Evolutionary conservation across 2,329 filamentous ascomycete species (phyloP), one percentile per base, ranked within the genome.

Genomic region (Ophiognomonia clavigignenti-juglandacearum): DNA sequence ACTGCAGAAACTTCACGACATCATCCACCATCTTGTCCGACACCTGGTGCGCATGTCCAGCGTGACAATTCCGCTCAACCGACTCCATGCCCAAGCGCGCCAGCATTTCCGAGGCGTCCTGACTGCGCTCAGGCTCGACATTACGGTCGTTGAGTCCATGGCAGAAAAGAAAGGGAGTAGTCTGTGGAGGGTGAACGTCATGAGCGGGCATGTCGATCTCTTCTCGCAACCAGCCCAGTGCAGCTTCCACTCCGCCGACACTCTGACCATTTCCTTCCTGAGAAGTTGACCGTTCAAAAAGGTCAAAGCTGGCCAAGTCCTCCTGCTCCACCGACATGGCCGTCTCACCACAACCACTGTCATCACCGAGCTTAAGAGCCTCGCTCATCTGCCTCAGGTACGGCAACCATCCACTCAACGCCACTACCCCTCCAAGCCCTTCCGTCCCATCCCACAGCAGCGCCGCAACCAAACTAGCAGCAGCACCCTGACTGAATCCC

Each of bases 401-500:
- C 0, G 74, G 73, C 44, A 76, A 54, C 55, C 65, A 74, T 0
- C 71, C 71, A 46, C 70, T 70, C 66, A 77, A 68, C 0, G 67
- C 69, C 6, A 73, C 57, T 11, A 61, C 54, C 0, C 57, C 72
- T 0, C 61, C 70, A 26, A 75, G 48, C 14, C 29, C 2, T 2
- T 59, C 43, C 14, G 57, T 55, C 0, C 65, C 69, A 9, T 70
- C 61, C 71, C 72, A 74, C 2, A 70, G 58, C 45, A 80, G 47
- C 47, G 69, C 52, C 9, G 68, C 61, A 16, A 66, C 55, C 48
- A 80, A 49, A 0, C 65, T 59, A 35, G 70, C 69, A 3, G 75
- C 75, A 52, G 73, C 75, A 0, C 77, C 77, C 52, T 80, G 76
- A 40, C 77, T 80, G 16, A 79, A 57, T 0, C 76, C 76, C 32